Evolutionary conservation across 176 grass and related monocot species (phyloP), one percentile per base, ranked within the genome.

Genomic region (Oryza glaberrima): DNA sequence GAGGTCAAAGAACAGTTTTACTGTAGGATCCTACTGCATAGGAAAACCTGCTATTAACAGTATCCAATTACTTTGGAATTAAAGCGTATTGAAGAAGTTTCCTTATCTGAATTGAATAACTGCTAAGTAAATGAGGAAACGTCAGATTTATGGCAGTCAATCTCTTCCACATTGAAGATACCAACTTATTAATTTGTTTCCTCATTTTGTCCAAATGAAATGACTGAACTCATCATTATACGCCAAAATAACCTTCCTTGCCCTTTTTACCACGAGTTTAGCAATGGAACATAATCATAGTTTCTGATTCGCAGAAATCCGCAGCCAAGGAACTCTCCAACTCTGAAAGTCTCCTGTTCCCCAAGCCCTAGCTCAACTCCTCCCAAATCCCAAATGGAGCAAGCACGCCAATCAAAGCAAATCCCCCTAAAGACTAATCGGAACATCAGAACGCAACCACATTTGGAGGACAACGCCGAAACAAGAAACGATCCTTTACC

Each of bases 401-500:
- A 38, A 7, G 6, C 16, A 56, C 6, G 20, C 16, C 16, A 7
- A 6, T 6, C 1, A 0, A n/a, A 19, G 58, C 7, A 23, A 19
- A 1, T 38, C 58, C 58, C 58, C 58, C 14, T 9, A 20, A 20
- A 10, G 20, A 30, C 23, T 67, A 17, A 45, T 46, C 14, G 15
- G 49, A 63, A 76, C 20, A 26, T 60, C 22, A 40, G 12, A 25
- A 78, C 49, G 38, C 38, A 85, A 49, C 25, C n/a, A n/a, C 14
- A 44, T 52, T 35, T 32, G 4, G 60, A 56, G 22, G 32, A 68
- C 41, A 16, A 16, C 15, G 36, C 3, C 3, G 28, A n/a, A 1
- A n/a, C 48, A 60, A 20, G 2, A 9, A 45, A 51, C 38, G 14
- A 44, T 28, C 8, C 68, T 30, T n/a, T 45, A 97, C 94, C 77